Percentiles rank a stretch among this genome's conserved stretches.
phyloP scores from a whole-genome alignment of 1,284 basidiomycete species.

The Rhizopogon parksii region DNA sequence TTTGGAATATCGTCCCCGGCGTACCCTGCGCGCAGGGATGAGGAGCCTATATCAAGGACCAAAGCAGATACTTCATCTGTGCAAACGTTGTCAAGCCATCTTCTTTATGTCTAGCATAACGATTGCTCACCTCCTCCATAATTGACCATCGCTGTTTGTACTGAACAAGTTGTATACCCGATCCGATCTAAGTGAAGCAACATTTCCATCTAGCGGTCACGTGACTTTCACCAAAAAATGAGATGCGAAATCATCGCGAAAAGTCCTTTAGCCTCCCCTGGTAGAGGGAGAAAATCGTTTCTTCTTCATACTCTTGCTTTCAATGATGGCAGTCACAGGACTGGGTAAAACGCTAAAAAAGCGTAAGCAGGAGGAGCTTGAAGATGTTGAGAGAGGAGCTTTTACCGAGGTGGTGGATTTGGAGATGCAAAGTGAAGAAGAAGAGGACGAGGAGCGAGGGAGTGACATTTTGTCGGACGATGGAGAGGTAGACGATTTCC shows the following conservation, averaged over 20 bases:
- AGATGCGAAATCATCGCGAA: neutral
- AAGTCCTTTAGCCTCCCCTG: neutral
- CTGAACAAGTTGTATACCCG: slow-evolving; percentile 16
- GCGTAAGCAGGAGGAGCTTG: slow-evolving; percentile 42
- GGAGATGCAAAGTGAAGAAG: slow-evolving; percentile 70
- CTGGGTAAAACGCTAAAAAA: slow-evolving; percentile 39
- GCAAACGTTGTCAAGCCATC: neutral
- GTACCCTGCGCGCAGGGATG: slow-evolving; percentile 88
- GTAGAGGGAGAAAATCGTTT: neutral
- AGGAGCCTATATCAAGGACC: slow-evolving; percentile 91
- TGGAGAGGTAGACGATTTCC: slow-evolving; percentile 45
- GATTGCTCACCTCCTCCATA: slow-evolving; percentile 62
- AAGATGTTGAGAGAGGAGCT: slow-evolving; percentile 26
- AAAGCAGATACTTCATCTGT: slow-evolving; percentile 91
- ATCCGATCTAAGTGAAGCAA: slow-evolving; percentile 13
- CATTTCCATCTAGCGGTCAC: slow-evolving; percentile 18
- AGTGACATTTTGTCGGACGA: slow-evolving; percentile 38
- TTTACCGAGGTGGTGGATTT: slow-evolving; percentile 40
- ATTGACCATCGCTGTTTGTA: slow-evolving; percentile 46
- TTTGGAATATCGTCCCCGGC: slow-evolving; percentile 97
- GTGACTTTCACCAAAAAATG: slow-evolving; percentile 6
- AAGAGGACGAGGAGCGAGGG: slow-evolving; percentile 34
- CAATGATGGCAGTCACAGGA: slow-evolving; percentile 31
- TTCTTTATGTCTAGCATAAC: neutral
- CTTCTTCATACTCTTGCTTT: neutral